Evolutionary conservation across 306 rosid species (phyloP).

Genomic region (Prunus dulcis): DNA sequence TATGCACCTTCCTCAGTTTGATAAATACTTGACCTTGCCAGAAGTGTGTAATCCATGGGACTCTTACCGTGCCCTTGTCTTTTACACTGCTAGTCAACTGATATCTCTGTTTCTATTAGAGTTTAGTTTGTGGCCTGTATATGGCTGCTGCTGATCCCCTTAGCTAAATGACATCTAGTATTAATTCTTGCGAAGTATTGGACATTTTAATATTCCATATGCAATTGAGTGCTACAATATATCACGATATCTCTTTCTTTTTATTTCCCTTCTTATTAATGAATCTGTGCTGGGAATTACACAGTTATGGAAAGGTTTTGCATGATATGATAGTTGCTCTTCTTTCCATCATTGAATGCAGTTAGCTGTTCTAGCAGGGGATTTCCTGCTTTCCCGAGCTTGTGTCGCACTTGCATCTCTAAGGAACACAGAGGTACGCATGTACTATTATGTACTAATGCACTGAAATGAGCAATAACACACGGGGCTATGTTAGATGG

Average conservation of each 20-base stretch:
- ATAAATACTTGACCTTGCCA: not conserved
- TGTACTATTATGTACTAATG: slow-evolving; percentile 7
- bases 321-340: slow-evolving; percentile 19
- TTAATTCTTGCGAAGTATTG: not conserved
- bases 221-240: not conserved
- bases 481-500: not conserved
- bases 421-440: slow-evolving; percentile 74
- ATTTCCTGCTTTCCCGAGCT: slow-evolving; percentile 94
- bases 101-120: not conserved
- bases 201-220: not conserved
- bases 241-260: not conserved
- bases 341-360: slow-evolving; percentile 31
- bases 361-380: slow-evolving; percentile 96
- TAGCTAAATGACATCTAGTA: not conserved
- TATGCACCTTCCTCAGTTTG: not conserved
- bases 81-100: not conserved
- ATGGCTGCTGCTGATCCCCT: not conserved
- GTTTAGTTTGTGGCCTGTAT: not conserved
- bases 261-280: not conserved
- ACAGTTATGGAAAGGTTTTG: slow-evolving; percentile 19
- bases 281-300: not conserved
- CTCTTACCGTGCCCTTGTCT: not conserved
- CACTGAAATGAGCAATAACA: slow-evolving; percentile 13
- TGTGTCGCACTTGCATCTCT: slow-evolving; percentile 94
- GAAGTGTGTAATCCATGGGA: not conserved